Evolutionary conservation across 2,329 filamentous ascomycete species (phyloP).

Genomic region (Curvularia sp.): DNA sequence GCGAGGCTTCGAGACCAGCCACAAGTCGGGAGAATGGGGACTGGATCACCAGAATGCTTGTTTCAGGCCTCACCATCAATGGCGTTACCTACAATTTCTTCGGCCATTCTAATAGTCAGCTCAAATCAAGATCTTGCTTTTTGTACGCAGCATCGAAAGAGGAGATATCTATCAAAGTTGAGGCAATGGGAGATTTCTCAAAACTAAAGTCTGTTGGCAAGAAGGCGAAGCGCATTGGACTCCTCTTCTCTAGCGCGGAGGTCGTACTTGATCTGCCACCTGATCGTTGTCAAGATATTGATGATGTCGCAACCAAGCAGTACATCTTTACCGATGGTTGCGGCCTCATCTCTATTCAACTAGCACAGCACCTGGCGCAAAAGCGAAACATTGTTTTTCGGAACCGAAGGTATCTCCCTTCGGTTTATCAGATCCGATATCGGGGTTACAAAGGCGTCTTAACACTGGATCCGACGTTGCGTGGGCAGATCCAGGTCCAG

Average conservation of each 20-base stretch:
- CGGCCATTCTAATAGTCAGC: slow-evolving; percentile 55
- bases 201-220: slow-evolving; percentile 55
- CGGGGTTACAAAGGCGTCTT: slow-evolving; percentile 55
- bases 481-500: slow-evolving; percentile 31
- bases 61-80: slow-evolving; percentile 46
- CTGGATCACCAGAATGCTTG: slow-evolving; percentile 48
- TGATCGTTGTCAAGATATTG: slow-evolving; percentile 50
- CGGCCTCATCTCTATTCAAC: slow-evolving; percentile 46
- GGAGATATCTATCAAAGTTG: slow-evolving; percentile 44
- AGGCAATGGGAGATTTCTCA: slow-evolving; percentile 51
- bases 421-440: slow-evolving; percentile 54
- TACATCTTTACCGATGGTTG: slow-evolving; percentile 56
- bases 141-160: slow-evolving; percentile 47
- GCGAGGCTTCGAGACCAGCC: slow-evolving; percentile 26
- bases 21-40: slow-evolving; percentile 48
- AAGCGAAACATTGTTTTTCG: slow-evolving; percentile 47
- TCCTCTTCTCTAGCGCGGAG: slow-evolving; percentile 52
- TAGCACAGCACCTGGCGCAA: slow-evolving; percentile 47
- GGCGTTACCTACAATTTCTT: slow-evolving; percentile 52
- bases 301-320: slow-evolving; percentile 47
- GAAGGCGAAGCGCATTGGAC: slow-evolving; percentile 53
- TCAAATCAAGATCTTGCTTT: slow-evolving; percentile 54
- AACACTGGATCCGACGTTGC: slow-evolving; percentile 49
- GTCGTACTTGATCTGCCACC: slow-evolving; percentile 43
- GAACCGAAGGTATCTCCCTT: slow-evolving; percentile 49